A percentile compares a stretch with the other conserved stretches of the same genome.
These are phyloP conservation scores for Ophioceras dolichostomum DNA, from an alignment of 2,329 filamentous ascomycete species.

Conservation along the genomic window DNA sequence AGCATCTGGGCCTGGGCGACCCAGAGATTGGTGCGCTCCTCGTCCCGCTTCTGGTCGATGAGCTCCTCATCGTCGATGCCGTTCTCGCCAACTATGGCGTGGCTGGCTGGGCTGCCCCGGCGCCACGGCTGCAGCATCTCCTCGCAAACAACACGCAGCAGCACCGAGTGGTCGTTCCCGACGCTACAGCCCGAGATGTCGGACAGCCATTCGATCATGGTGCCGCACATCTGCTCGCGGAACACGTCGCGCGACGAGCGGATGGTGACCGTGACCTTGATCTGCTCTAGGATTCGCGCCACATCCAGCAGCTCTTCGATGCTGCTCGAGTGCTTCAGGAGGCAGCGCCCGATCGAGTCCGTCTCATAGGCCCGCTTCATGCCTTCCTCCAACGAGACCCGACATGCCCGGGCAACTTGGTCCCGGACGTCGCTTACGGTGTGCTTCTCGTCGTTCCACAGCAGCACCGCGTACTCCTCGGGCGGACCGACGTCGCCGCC, in stretches of 20 bases:
- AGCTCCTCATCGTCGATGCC: slow-evolving; percentile 73
- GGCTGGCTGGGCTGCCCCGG: slow-evolving; percentile 70
- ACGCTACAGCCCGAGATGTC: slow-evolving; percentile 88
- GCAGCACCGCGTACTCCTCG: slow-evolving; percentile 68
- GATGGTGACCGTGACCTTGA: slow-evolving; percentile 92
- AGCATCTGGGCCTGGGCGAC: slow-evolving; percentile 23
- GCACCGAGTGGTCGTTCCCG: slow-evolving; percentile 63
- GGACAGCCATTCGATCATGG: slow-evolving; percentile 88
- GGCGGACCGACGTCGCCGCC: slow-evolving; percentile 51
- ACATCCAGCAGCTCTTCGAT: slow-evolving; percentile 63
- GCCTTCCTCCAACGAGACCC: slow-evolving; percentile 56
- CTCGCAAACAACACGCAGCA: slow-evolving; percentile 77
- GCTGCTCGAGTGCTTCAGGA: slow-evolving; percentile 65
- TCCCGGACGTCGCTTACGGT: slow-evolving; percentile 83
- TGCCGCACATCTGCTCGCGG: slow-evolving; percentile 96
- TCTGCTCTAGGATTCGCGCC: slow-evolving; percentile 81
- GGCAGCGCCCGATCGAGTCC: slow-evolving; percentile 75
- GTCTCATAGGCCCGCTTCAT: slow-evolving; percentile 72
- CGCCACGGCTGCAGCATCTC: slow-evolving; percentile 84
- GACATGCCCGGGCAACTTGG: slow-evolving; percentile 83
- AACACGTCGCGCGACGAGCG: slow-evolving; percentile 90
- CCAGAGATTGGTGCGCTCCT: slow-evolving; percentile 19
- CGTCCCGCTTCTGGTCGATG: slow-evolving; percentile 33
- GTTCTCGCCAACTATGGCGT: slow-evolving; percentile 63
- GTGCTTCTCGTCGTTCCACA: slow-evolving; percentile 99